A percentile compares a stretch with the other conserved stretches of the same genome.
phyloP scores from a whole-genome alignment of 768 basidiomycete genomes.

The Pleurotus cornucopiae region DNA sequence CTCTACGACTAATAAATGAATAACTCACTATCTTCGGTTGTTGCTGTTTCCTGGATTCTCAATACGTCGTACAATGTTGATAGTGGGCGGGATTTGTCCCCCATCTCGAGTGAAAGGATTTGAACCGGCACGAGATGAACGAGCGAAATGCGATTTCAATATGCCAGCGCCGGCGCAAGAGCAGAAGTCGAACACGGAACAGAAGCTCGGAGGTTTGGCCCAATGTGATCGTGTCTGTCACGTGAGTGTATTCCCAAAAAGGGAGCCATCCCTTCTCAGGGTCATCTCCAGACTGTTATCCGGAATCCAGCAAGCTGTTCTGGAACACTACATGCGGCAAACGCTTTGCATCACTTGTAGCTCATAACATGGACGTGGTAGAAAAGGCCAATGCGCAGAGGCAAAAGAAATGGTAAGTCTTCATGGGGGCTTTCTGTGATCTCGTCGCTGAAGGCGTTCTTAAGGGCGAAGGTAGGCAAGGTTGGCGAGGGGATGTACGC shows the following conservation, averaged over 20 bases:
- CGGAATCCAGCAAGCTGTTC: too few species aligned
- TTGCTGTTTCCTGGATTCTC: conserved; percentile 15
- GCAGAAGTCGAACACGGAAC: background rate
- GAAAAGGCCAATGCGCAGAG: conserved; percentile 73
- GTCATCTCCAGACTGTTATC: too few species aligned
- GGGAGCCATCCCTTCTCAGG: too few species aligned
- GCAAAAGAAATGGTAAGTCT: conserved; percentile 60
- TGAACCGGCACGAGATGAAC: background rate
- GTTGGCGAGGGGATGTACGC: conserved; percentile 94
- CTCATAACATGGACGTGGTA: conserved; percentile 70
- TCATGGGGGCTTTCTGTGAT: background rate
- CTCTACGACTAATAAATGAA: background rate
- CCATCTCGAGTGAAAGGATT: background rate
- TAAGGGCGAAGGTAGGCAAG: conserved; percentile 77
- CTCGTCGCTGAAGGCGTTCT: conserved; percentile 7
- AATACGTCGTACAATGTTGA: conserved; percentile 17
- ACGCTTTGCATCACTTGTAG: background rate
- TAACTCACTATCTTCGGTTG: conserved; percentile 19
- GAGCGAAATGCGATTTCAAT: background rate
- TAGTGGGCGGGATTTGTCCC: conserved; percentile 1
- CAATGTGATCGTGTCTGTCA: background rate
- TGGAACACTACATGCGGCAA: too few species aligned
- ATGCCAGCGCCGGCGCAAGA: conserved; percentile 3
- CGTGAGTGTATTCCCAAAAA: background rate
- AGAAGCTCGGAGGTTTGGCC: background rate